Base-by-base conservation (phyloP, 139 green algal species). In the Klebsormidium nitens region DNA sequence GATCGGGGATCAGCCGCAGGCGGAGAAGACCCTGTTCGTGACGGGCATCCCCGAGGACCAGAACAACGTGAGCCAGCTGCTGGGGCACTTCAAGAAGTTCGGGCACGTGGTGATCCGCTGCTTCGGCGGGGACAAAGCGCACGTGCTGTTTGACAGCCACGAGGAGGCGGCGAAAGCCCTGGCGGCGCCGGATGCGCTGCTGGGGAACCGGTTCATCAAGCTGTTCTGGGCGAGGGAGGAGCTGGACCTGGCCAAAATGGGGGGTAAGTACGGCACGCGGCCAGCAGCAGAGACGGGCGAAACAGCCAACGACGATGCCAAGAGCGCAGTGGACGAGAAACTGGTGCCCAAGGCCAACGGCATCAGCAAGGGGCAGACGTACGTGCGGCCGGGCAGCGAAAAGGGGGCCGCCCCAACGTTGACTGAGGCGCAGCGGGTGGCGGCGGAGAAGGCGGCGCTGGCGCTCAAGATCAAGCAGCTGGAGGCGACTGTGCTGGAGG, bases 161-260 rank as follows among this genome's bases (percentile, higher is more conserved):
- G 55, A 63, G 36, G 46, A 77, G 3, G 72, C 72, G 11, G 55
- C 42, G 37, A 17, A 26, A 8, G 72, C 72, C 17, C 60, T 79
- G 8, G 40, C 38, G 4, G 72, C 46, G 2, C 68, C 48, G 3
- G 72, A 79, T 23, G 67, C 72, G 5, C 35, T 79, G 8, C 44
- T 79, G 36, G 72, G 72, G 17, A 79, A 78, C 39, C 72, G 72
- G 26, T 79, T 79, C 40, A 71, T 79, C 5, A 39, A 38, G 23
- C 6, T 68, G 14, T 29, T 46, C 17, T 79, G 67, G 72, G 72
- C 72, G n/a, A n/a, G 5, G 49, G 49, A 36, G 5, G 49, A 28
- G 6, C n/a, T 28, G 49, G 6, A n/a, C 3, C 49, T 5, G 5
- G 49, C 49, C 5, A 26, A 26, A 36, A n/a, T n/a, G 49, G 49